phyloP scores from a whole-genome alignment of 2,329 filamentous ascomycete genomes.

The Penicillium frequentans region DNA sequence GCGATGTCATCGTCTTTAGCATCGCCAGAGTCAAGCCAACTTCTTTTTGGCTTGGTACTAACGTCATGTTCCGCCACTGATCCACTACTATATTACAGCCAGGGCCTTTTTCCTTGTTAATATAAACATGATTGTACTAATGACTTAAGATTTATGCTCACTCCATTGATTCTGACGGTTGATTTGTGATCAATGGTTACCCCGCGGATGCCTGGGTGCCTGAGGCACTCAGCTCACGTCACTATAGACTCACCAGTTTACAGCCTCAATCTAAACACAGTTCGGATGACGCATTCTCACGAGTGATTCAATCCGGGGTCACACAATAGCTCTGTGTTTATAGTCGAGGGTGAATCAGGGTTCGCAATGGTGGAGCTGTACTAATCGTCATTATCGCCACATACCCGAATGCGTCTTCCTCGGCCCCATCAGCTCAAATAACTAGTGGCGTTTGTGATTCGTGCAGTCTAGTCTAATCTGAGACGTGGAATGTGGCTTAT shows the following conservation, averaged over 20 bases:
- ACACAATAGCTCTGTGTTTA: not conserved
- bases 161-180: not conserved
- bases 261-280: not conserved
- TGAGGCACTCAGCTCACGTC: not conserved
- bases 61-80: conserved; percentile 5
- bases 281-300: not conserved
- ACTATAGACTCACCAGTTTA: not conserved
- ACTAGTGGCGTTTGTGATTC: not conserved
- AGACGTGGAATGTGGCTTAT: not conserved
- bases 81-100: not conserved
- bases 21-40: not conserved
- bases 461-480: not conserved
- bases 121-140: not conserved
- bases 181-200: not conserved
- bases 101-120: not conserved
- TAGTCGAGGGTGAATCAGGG: not conserved
- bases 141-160: not conserved
- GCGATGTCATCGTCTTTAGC: conserved; percentile 10
- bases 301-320: not conserved
- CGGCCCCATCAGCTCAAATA: not conserved
- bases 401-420: not conserved
- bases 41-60: not conserved
- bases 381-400: conserved; percentile 9
- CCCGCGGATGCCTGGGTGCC: not conserved
- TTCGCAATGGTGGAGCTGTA: not conserved